phyloP scores from a whole-genome alignment of 2,329 filamentous ascomycete species.

The Penicillium sp. region DNA sequence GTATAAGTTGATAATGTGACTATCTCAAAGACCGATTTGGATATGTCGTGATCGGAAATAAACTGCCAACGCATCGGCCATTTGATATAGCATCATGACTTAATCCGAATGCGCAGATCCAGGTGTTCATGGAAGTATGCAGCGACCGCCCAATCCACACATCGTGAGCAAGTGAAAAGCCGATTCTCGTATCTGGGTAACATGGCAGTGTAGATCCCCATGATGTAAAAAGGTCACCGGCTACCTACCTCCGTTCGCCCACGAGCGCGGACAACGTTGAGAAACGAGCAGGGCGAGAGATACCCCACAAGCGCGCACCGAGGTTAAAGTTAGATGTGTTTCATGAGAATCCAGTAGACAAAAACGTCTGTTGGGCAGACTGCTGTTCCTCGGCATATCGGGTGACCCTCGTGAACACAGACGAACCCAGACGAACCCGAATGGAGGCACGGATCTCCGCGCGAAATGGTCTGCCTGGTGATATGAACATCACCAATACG shows the following conservation, averaged over 20 bases:
- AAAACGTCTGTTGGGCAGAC: background rate
- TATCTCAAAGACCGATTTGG: too few relatives aligned
- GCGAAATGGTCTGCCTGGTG: background rate
- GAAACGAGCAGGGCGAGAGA: background rate
- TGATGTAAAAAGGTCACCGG: slow-evolving; percentile 2
- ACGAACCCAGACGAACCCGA: slow-evolving; percentile 8
- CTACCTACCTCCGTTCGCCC: background rate
- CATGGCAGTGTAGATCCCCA: slow-evolving; percentile 1
- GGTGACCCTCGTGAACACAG: slow-evolving; percentile 17
- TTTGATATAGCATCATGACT: slow-evolving; percentile 8
- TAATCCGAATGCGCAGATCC: background rate
- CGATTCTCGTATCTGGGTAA: slow-evolving; percentile 9
- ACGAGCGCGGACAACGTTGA: background rate
- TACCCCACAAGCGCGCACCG: background rate
- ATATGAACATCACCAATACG: background rate
- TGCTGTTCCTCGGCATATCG: slow-evolving; percentile 19
- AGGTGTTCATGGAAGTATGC: slow-evolving; percentile 1
- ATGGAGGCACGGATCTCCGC: slow-evolving; percentile 8
- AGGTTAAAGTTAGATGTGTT: background rate
- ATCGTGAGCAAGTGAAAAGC: background rate
- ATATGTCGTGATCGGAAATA: background rate
- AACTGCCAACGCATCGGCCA: slow-evolving; percentile 2
- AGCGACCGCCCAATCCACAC: background rate
- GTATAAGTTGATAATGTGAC: too few relatives aligned
- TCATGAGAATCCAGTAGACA: background rate